Base-by-base conservation (phyloP, 2,329 filamentous ascomycete genomes). In the Elsinoe fawcettii region DNA sequence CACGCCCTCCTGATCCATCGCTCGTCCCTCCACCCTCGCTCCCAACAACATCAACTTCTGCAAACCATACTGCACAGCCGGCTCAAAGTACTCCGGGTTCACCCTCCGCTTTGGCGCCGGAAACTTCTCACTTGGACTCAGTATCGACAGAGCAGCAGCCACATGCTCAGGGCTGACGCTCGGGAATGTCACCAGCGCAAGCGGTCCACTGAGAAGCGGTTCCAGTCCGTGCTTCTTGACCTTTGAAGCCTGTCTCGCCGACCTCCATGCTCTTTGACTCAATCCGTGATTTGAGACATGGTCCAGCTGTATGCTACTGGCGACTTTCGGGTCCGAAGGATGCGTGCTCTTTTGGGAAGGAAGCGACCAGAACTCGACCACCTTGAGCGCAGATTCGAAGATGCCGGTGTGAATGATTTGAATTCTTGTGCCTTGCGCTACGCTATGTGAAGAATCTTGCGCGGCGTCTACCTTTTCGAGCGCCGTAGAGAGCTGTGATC, bases 331-430 rank as follows among this genome's bases (percentile, higher is more conserved):
- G 57, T 71, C 66, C 9, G 23, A 43, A 2, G 60, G 53, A 9
- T 69, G 63, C 14, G 44, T 54, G 18, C 58, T 57, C 63, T 51
- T 8, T 55, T 60, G 5, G 57, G 59, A 20, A 61, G 63, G 55
- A 1, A 76, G 74, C 32, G 74, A 65, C 70, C 80, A 95, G 73
- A 90, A 95, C 68, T 97, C 92, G 60, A 91, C 85, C 54, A 97
- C 82, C 63, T 87, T 86, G 60, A 97, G 76, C 1, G 92, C 91
- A 16, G 88, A 83, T 63, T 86, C 85, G 69, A 99, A 89, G 67
- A 99, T 95, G 67, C 88, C 87, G 12, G 89, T 93, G 68, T 93
- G 86, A 57, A 99, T 77, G 23, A 95, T 88, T 70, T 95, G 86
- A 23, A 97, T 70, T 72, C 88, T 86, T 23, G 75, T 70, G 5